Base-by-base conservation (phyloP, 2,329 filamentous ascomycete genomes). In the Aaosphaeria arxii region DNA sequence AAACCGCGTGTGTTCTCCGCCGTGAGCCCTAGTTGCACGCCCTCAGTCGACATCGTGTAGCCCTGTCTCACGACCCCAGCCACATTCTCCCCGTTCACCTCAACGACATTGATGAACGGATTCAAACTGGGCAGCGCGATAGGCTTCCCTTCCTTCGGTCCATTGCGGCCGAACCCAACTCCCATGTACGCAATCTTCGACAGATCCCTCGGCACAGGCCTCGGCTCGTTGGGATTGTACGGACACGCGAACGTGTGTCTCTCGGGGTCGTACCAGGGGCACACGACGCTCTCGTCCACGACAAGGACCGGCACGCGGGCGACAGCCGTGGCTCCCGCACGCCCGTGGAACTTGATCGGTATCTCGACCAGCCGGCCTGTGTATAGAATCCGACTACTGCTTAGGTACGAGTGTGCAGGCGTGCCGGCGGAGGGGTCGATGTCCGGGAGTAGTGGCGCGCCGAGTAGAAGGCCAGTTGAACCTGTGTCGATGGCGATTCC, bases 181-280 rank as follows among this genome's bases (percentile, higher is more conserved):
- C 66, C 66, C 66, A 70, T 70, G 47, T 69, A 70, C 13, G 57
- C 67, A 31, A 70, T 70, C 11, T 52, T 47, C 5, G 55, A 58
- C 24, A 59, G 63, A 38, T 67, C 58, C 41, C 63, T 47, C 11
- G 53, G 53, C 29, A 47, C 35, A 2, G 65, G 58, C 11, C 56
- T 49, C 30, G 64, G 61, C 5, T 58, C 58, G 7, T 61, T 42
- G 1, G 63, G 64, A 9, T 64, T 61, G 4, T 40, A 42, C 5
- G 65, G 64, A 45, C 66, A 70, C n/a, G 58, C 51, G 30, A 63
- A 64, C 0, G 40, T 50, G 42, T 65, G 59, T 29, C 57, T 51
- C 3, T 40, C 40, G 13, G 64, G 59, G 17, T 67, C 53, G 29
- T 70, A 70, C 63, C 63, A 67, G 13, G 61, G 63, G 48, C 66